A percentile compares a stretch with the other conserved stretches of the same genome.
Conservation (phyloP, 495 filamentous ascomycete genomes). For the Physcia stellaris region DNA sequence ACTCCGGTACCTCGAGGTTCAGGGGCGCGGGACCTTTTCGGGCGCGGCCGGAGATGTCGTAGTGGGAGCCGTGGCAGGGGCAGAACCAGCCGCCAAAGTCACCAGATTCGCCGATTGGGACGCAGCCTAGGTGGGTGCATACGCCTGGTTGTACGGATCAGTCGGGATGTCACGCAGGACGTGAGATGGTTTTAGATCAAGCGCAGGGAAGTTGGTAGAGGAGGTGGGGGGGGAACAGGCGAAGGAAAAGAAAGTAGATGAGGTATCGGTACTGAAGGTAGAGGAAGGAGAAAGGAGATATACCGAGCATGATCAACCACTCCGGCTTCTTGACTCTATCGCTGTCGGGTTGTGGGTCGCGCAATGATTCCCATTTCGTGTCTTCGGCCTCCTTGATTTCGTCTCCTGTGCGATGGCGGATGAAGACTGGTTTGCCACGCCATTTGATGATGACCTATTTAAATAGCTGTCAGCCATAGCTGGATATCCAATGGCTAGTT, state of each 20-base stretch:
- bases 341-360: constrained; percentile 81
- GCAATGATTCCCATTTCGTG: constrained; percentile 59
- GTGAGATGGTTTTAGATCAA: background rate
- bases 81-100: constrained; percentile 99
- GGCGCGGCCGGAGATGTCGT: constrained; percentile 96
- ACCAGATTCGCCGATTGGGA: constrained; percentile 96
- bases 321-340: constrained; percentile 96
- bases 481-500: no score
- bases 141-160: constrained; percentile 44
- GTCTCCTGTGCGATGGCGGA: constrained; percentile 86
- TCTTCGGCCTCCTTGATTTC: constrained; percentile 80
- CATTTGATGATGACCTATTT: constrained; percentile 96
- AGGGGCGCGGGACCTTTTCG: constrained; percentile 91
- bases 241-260: background rate
- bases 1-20: constrained; percentile 88
- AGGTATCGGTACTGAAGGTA: constrained; percentile 6
- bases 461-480: background rate
- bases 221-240: background rate
- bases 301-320: constrained; percentile 98
- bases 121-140: constrained; percentile 98
- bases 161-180: no score
- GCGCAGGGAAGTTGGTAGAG: background rate
- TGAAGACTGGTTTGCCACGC: constrained; percentile 99
- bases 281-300: constrained; percentile 15
- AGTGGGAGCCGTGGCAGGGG: constrained; percentile 98